Evolutionary conservation across 345 rosid genomes (phyloP), one percentile per base, ranked within the genome.

Genomic region (Eucalyptus decipiens): DNA sequence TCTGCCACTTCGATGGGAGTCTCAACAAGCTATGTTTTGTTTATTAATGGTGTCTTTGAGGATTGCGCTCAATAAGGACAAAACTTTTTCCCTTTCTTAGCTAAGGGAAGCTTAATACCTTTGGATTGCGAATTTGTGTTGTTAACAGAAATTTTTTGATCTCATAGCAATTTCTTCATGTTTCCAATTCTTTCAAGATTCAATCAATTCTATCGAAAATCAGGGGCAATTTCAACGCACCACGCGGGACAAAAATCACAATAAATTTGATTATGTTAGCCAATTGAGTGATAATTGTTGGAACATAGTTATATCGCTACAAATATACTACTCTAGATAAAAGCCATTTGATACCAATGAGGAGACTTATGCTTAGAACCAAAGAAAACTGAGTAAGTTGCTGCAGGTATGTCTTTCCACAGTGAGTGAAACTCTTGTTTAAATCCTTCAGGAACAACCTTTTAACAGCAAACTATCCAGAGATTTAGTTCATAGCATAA

Each of bases 351-450:
- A 72, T 6, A 19, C 26, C 2, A 52, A 52, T 52, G 26, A 52
- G 58, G 11, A 11, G 26, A 52, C 26, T 8, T 21, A 52, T 19
- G 58, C 26, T 3, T 8, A 19, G 11, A 52, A 52, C 4, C 5
- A 52, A 0, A 19, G 58, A 52, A 52, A 52, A 52, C 0, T 52
- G 2, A 52, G 5, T 52, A 52, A 52, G 58, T 52, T 52, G 5
- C 1, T 2, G 11, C 0, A 8, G 11, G 2, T 52, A 52, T 52
- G 26, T 52, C 11, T 52, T 52, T 52, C 1, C 5, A 8, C 0
- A 19, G 2, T 19, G 5, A 2, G 26, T 0, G 9, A 21, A 52
- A 3, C 58, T 52, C 26, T 52, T 21, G 26, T 21, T 52, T 7
- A 52, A 52, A 1, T 1, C 11, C 5, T 19, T 52, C 1, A 21